Evolutionary conservation across 305 asterid genomes (phyloP).

Genomic region (Fraxinus albicans): DNA sequence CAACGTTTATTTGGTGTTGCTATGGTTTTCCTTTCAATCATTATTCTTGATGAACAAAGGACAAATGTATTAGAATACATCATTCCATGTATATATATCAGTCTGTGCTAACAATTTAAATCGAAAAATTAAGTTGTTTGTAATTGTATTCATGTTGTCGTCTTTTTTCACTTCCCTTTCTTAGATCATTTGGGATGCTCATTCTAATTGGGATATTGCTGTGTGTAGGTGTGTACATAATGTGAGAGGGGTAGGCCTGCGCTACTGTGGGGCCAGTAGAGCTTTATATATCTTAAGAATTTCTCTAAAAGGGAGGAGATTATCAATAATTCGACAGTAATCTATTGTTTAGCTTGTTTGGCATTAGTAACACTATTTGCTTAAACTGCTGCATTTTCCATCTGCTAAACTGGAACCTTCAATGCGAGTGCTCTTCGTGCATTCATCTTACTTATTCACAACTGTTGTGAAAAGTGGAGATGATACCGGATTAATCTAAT

Average conservation of each 20-base stretch:
- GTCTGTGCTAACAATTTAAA: neutral
- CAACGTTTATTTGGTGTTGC: conserved; percentile 5
- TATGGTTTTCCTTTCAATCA: neutral
- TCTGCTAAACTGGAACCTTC: neutral
- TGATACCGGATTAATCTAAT: no score
- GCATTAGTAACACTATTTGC: neutral
- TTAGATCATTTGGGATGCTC: neutral
- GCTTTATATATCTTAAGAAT: neutral
- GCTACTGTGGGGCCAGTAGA: neutral
- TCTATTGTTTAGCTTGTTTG: neutral
- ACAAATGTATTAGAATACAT: neutral
- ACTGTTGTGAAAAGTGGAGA: no score
- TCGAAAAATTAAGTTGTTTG: neutral
- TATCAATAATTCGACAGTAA: neutral
- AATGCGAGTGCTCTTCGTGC: neutral
- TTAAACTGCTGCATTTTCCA: neutral
- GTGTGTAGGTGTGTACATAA: no score
- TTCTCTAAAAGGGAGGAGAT: neutral
- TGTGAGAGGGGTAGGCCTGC: no score
- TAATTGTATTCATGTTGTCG: neutral
- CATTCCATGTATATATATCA: neutral
- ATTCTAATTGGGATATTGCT: neutral
- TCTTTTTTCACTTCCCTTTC: neutral
- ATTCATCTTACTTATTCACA: neutral
- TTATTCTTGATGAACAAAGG: conserved; percentile 13